A percentile compares a stretch with the other conserved stretches of the same genome.
Evolutionary conservation across 108 stramenopile species (phyloP).

Genomic region (Ochromonas danica): DNA sequence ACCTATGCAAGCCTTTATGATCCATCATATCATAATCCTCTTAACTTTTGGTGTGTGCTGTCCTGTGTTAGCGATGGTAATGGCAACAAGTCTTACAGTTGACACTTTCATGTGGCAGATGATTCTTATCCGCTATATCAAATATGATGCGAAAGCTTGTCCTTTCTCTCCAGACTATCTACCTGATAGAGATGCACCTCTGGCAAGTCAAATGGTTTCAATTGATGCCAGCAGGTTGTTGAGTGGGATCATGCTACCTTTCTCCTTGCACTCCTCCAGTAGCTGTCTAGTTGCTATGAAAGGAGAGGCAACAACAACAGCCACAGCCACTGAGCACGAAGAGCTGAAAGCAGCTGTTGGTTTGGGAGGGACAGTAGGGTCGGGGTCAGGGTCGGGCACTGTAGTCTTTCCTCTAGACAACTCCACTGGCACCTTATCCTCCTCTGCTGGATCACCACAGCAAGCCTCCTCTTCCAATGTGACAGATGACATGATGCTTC

Average conservation of each 20-base stretch:
- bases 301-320: background rate
- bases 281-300: background rate
- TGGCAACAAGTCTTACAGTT: background rate
- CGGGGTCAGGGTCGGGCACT: background rate
- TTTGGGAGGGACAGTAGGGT: no score
- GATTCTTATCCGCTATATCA: background rate
- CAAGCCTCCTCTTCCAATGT: background rate
- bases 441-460: background rate
- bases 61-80: background rate
- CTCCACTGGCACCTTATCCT: background rate
- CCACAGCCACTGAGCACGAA: background rate
- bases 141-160: background rate
- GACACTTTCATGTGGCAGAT: constrained; percentile 9
- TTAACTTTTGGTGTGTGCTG: background rate
- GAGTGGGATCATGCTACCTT: background rate
- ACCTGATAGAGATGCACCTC: background rate
- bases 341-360: background rate
- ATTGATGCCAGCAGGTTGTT: no score
- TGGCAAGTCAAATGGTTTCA: no score
- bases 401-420: background rate
- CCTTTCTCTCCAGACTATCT: background rate
- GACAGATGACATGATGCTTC: background rate
- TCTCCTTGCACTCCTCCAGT: background rate
- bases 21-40: background rate
- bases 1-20: background rate